Evolutionary conservation across 371 early-diverging fungal species (phyloP).

Genomic region (Batrachochytrium dendrobatidis): DNA sequence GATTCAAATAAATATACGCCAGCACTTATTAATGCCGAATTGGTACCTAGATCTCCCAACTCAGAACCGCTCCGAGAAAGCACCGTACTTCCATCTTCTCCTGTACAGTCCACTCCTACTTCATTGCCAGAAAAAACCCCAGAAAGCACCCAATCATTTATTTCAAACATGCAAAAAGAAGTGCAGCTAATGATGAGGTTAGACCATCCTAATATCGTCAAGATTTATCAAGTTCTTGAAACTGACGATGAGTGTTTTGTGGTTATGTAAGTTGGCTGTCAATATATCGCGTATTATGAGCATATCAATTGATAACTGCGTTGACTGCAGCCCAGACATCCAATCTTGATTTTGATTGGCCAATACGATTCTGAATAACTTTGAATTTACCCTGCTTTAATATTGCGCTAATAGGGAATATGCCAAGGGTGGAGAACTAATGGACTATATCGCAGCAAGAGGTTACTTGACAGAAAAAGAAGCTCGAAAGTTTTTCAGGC

Average conservation of each 20-base stretch:
- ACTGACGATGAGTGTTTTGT: conserved; percentile 49
- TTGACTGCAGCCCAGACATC: neutral
- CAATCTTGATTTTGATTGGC: neutral
- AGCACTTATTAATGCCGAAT: too few species aligned
- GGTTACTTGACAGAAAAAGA: conserved; percentile 40
- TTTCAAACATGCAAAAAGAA: conserved; percentile 43
- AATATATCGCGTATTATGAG: neutral
- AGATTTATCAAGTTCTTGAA: conserved; percentile 55
- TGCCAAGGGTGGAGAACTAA: conserved; percentile 47
- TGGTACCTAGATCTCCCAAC: too few species aligned
- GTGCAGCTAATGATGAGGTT: conserved; percentile 55
- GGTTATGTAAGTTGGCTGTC: conserved; percentile 50
- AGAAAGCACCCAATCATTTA: conserved; percentile 13
- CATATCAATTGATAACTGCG: neutral
- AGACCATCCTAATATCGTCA: conserved; percentile 55
- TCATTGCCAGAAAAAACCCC: neutral
- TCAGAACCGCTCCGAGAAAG: too few species aligned
- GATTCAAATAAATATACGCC: too few species aligned
- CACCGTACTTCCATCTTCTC: too few species aligned
- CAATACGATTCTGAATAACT: neutral
- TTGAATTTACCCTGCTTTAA: neutral
- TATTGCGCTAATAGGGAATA: conserved; percentile 33
- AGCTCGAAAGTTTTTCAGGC: conserved; percentile 47
- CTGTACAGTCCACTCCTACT: neutral
- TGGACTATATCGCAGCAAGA: conserved; percentile 45